Conservation (phyloP, 306 rosid species). For the Cicer bijugum region DNA sequence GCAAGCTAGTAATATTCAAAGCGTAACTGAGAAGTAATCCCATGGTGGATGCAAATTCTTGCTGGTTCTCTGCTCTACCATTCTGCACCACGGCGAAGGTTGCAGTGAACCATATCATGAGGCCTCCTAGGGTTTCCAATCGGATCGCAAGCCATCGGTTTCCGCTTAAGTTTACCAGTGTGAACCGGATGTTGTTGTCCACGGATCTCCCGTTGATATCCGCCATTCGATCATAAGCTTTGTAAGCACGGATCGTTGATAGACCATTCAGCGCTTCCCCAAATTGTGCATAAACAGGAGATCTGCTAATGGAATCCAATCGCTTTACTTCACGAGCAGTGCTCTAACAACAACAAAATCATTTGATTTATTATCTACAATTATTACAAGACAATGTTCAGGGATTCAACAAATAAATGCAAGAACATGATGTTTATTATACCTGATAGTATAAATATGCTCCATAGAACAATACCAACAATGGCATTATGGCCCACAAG, state of each 20-base stretch:
- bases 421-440: constrained; percentile 35
- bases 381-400: constrained; percentile 10
- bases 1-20: constrained; percentile 77
- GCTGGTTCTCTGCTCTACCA: constrained; percentile 69
- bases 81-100: constrained; percentile 91
- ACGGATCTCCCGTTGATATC: constrained; percentile 81
- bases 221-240: constrained; percentile 94
- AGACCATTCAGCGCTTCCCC: constrained; percentile 94
- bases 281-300: constrained; percentile 97
- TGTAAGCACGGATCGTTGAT: constrained; percentile 82
- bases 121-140: constrained; percentile 85
- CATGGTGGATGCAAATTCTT: constrained; percentile 81
- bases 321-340: constrained; percentile 94
- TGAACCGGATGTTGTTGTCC: constrained; percentile 88
- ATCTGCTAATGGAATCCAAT: constrained; percentile 86
- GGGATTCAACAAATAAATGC: constrained; percentile 30
- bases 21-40: constrained; percentile 93
- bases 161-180: constrained; percentile 68
- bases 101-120: constrained; percentile 93
- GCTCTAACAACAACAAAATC: constrained; percentile 62
- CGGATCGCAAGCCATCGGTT: constrained; percentile 84
- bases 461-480: constrained; percentile 75
- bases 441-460: constrained; percentile 95
- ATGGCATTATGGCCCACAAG: constrained; percentile 94
- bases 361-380: constrained; percentile 6